Percentiles rank a stretch among this genome's conserved stretches.
These are phyloP conservation scores for Oryza punctata DNA, from an alignment of 176 grass and related monocot species.

Conservation along the genomic window DNA sequence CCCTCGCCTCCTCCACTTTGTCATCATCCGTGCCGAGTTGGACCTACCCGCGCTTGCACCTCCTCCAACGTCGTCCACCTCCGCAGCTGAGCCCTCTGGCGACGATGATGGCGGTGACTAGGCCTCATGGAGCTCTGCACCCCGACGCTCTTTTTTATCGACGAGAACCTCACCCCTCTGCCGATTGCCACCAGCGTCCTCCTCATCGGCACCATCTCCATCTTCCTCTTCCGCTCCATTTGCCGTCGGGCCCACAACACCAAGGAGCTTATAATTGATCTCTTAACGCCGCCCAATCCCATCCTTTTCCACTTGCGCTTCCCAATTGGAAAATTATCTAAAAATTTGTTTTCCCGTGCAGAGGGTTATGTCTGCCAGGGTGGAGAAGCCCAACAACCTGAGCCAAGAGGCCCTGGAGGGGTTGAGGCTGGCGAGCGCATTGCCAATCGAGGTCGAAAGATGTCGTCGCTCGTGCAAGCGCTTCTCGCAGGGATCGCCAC, in stretches of 20 bases:
- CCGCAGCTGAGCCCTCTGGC: conserved; percentile 7
- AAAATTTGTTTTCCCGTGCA: conserved; percentile 26
- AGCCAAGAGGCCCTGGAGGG: conserved; percentile 71
- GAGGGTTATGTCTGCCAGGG: conserved; percentile 65
- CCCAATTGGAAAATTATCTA: background rate
- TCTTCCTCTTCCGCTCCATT: conserved; percentile 85
- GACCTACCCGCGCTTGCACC: background rate
- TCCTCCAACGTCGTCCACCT: background rate
- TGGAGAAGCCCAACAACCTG: conserved; percentile 57
- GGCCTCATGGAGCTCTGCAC: conserved; percentile 54
- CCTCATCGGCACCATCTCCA: conserved; percentile 76
- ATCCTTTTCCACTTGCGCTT: background rate
- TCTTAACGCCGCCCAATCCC: background rate
- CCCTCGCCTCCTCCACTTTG: conserved; percentile 10
- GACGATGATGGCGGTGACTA: conserved; percentile 37
- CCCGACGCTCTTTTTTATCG: conserved; percentile 51
- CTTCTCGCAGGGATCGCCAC: conserved; percentile 76
- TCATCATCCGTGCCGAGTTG: conserved; percentile 12
- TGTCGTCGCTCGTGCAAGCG: conserved; percentile 60
- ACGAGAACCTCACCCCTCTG: conserved; percentile 69
- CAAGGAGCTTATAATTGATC: conserved; percentile 63
- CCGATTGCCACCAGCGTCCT: conserved; percentile 76
- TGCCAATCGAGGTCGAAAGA: conserved; percentile 53
- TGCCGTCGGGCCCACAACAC: conserved; percentile 73
- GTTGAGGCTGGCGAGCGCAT: conserved; percentile 50